Evolutionary conservation across 2,329 filamentous ascomycete species (phyloP).

Genomic region (Simplicillium sp.): DNA sequence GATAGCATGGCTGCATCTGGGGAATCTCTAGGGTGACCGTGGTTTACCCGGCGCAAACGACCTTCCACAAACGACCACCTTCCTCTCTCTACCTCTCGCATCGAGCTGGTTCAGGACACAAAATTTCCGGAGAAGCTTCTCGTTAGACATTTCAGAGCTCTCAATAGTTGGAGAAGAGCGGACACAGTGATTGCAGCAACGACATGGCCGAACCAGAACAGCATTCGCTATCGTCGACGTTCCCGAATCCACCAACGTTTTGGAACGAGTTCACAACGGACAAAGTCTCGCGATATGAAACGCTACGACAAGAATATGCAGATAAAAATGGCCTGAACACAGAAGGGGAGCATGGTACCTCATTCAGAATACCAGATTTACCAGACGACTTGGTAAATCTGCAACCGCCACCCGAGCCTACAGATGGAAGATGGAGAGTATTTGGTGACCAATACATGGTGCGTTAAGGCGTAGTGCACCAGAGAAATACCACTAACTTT

Average conservation of each 20-base stretch:
- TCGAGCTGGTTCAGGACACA: neutral
- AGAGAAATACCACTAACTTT: neutral
- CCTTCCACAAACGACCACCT: neutral
- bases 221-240: slow-evolving; percentile 51
- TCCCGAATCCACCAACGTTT: slow-evolving; percentile 81
- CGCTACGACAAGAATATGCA: slow-evolving; percentile 29
- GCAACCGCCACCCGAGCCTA: slow-evolving; percentile 70
- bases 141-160: no score
- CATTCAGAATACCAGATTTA: slow-evolving; percentile 35
- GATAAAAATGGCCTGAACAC: slow-evolving; percentile 15
- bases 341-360: slow-evolving; percentile 12
- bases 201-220: slow-evolving; percentile 49
- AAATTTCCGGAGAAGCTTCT: no score
- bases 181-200: neutral
- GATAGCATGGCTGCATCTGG: slow-evolving; percentile 4
- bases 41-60: slow-evolving; percentile 19
- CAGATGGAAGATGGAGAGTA: slow-evolving; percentile 58
- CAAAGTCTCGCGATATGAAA: slow-evolving; percentile 51
- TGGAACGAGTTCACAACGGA: slow-evolving; percentile 79
- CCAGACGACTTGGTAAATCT: slow-evolving; percentile 67
- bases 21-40: slow-evolving; percentile 10
- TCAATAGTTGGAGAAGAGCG: no score
- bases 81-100: slow-evolving; percentile 1
- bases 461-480: slow-evolving; percentile 3
- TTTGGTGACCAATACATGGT: slow-evolving; percentile 62